Base-by-base conservation (phyloP, 1,139 yeast species). In the Nadsonia starkeyi-henricii region DNA sequence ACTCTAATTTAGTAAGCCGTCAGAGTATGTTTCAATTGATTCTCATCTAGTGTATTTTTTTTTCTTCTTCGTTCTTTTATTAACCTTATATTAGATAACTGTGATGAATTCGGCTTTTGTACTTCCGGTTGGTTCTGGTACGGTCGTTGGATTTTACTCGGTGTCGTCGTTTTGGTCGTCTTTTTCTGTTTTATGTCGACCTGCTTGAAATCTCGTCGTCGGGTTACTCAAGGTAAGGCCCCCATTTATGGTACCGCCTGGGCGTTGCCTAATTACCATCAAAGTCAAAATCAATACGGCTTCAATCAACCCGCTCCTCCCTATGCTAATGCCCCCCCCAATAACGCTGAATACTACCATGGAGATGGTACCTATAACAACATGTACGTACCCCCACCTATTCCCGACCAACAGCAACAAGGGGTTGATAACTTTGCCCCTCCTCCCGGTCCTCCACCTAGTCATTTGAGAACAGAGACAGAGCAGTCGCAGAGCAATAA, bases 231-330 rank as follows among this genome's bases (percentile, higher is more conserved):
- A 42, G 96, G 96, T 4, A 69, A 71, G 42, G 72, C 72, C 30
- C 96, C 96, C 0, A 70, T 86, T 2, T 73, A 79, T 51, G 94
- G 94, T 8, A 86, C 96, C 1, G 77, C 85, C 9, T 88, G 96
- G 93, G 75, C 88, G 73, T 81, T 94, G 0, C 96, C 96, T 2
- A 95, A 96, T 0, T 86, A 88, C 61, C 65, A 73, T 52, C 91
- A 82, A 58, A 76, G 91, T 2, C 86, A 84, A 57, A 71, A 70
- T 50, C 81, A 78, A 51, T 77, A 80, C 56, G 71, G 72, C 45
- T 73, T 50, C 30, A 52, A 51, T 12, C 52, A 50, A 7, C 52
- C 62, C 9, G 61, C 54, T 49, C 70, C 65, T 3, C 62, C 67
- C 13, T 70, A 70, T 47, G 46, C 71, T 72, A n/a, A n/a, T n/a